Evolutionary conservation across 164 flowering plant genomes (phyloP).

Genomic region (Pachysandra terminalis): DNA sequence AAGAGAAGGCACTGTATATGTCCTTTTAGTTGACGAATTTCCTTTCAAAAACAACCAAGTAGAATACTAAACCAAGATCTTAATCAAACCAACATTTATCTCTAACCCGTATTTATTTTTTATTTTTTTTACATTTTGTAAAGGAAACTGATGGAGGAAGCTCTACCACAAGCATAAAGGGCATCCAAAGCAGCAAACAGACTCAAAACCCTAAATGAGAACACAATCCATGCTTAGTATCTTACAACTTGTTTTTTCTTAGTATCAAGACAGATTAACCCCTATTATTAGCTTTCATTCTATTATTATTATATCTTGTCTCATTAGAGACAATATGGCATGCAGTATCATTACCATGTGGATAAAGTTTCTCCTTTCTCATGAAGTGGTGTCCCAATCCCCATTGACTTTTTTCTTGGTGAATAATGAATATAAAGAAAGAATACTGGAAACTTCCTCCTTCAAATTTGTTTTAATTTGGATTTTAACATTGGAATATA

Average conservation of each 20-base stretch:
- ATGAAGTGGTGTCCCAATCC: slow-evolving; percentile 4
- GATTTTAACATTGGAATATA: neutral
- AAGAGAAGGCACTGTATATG: too few species aligned
- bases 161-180: neutral
- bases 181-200: neutral
- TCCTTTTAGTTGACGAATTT: too few species aligned
- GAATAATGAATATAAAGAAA: slow-evolving; percentile 10
- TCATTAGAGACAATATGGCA: slow-evolving; percentile 12
- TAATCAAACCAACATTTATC: too few species aligned
- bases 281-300: neutral
- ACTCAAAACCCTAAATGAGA: slow-evolving; percentile 3
- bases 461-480: neutral
- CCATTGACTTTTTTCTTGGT: neutral
- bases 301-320: neutral
- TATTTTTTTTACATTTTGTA: neutral
- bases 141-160: neutral
- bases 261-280: too few species aligned
- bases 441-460: neutral
- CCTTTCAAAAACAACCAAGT: too few species aligned
- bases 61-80: too few species aligned
- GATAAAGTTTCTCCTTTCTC: too few species aligned
- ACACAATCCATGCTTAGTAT: slow-evolving; percentile 3
- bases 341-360: slow-evolving; percentile 7
- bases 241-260: neutral
- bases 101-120: too few species aligned